Evolutionary conservation across 2,329 filamentous ascomycete genomes (phyloP), one percentile per base, ranked within the genome.

Genomic region (Tolypocladium ovalisporum): DNA sequence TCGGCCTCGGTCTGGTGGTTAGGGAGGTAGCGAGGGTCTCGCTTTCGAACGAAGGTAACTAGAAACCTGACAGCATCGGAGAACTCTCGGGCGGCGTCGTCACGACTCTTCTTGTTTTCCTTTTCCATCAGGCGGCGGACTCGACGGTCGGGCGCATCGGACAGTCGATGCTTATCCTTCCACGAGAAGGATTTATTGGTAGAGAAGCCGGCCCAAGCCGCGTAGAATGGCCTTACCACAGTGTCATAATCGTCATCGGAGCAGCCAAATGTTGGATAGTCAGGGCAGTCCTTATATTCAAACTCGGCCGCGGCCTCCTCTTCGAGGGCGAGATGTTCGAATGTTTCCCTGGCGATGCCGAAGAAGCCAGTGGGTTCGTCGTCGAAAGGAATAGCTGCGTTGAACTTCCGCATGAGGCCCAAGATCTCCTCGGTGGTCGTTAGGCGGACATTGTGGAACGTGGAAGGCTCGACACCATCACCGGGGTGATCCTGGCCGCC

Each of bases 41-140:
- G 83, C 74, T 96, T 97, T 62, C 90, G 86, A 19, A 93, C 88
- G 71, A 97, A 97, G 1, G 85, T 80, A 2, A 97, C 88, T 15
- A 99, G 79, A 8, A 90, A 89, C 57, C 90, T 78, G 35, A 99
- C 90, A 3, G 91, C 88, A 60, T 96, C 91, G 71, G 97, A 97
- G 75, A 96, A 97, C 62, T 96, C 89, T 57, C 87, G 83, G 13
- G 88, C 83, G 3, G 85, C 90, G 56, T 93, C 88, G 24, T 97
- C 92, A 55, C 94, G 83, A 29, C 87, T 73, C 62, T 88, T 88
- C 64, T 86, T 89, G 71, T 99, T 99, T 69, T 97, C 93, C 71
- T 96, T 97, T 68, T 97, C 94, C 86, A 97, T 96, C 42, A 90
- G 67, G 36, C 94, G 83, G 55, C 93, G 85, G 19, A 90, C 79